Evolutionary conservation across 345 rosid genomes (phyloP).

Genomic region (Pelargonium nanum): DNA sequence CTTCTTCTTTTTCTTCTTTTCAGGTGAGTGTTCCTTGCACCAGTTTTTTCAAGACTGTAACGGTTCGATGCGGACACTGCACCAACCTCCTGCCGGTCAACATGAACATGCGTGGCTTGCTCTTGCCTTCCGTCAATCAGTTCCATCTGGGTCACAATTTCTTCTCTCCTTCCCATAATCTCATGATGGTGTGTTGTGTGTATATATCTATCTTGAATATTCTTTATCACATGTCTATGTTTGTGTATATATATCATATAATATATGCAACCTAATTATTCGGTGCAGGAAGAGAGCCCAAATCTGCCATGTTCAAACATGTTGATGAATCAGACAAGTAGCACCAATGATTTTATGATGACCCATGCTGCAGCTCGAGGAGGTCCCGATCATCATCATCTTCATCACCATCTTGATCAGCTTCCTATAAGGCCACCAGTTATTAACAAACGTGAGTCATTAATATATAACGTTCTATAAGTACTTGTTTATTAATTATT

Average conservation of each 20-base stretch:
- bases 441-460: constrained; percentile 67
- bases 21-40: constrained; percentile 95
- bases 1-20: neutral
- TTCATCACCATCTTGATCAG: constrained; percentile 19
- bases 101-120: constrained; percentile 65
- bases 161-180: constrained; percentile 58
- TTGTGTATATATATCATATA: neutral
- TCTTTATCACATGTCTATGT: neutral
- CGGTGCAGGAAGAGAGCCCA: constrained; percentile 68
- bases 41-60: constrained; percentile 93
- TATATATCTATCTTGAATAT: neutral
- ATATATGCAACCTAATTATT: too few relatives aligned
- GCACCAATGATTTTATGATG: constrained; percentile 39
- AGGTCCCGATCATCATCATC: constrained; percentile 9
- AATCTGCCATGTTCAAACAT: constrained; percentile 45
- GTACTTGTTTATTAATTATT: too few relatives aligned
- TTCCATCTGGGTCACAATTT: constrained; percentile 62
- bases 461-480: too few relatives aligned
- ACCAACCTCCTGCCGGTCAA: constrained; percentile 74
- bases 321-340: constrained; percentile 54
- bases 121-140: constrained; percentile 67
- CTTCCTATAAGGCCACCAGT: constrained; percentile 54
- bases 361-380: constrained; percentile 32
- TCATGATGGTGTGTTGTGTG: constrained; percentile 33
- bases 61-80: constrained; percentile 97